Base-by-base conservation (phyloP, 208 protist genomes). In the Pavlovales sp. region DNA sequence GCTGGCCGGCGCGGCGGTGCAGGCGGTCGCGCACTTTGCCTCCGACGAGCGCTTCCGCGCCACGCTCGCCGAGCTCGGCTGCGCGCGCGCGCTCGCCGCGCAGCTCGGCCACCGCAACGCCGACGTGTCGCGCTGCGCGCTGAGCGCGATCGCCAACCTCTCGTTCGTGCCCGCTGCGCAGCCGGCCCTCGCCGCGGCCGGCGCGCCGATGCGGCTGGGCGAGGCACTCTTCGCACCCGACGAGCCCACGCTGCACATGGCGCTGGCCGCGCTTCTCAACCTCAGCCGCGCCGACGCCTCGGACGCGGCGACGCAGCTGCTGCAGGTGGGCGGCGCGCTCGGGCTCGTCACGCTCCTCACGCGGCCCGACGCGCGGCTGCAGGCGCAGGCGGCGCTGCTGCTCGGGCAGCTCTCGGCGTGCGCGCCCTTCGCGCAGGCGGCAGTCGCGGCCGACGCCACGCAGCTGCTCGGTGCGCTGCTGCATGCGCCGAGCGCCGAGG, bases 11-110 rank as follows among this genome's bases (percentile, higher is more conserved):
- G 37, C 39, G 37, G 79, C 79, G n/a, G 79, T 84, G 42, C 79
- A 84, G 44, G 79, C 79, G 20, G 41, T 84, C n/a, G 79, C 79
- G 38, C 79, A 84, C 26, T 84, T 84, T n/a, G 79, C 79, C 0
- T 10, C 42, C 42, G 79, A 84, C 79, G 79, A 84, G 79, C 79
- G 79, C 79, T 84, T 71, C 79, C 79, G 79, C 8, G 11, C 7
- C 22, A 32, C 28, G 42, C 79, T 67, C 26, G 32, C 44, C 36
- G 79, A 67, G n/a, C 37, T 40, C 10, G 42, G 42, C 79, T 40
- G 30, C 40, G 8, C 11, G 22, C 32, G 11, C n/a, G 37, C 79
- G 10, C 79, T 84, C 42, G 32, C 42, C 79, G 32, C 20, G n/a
- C 44, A 47, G 32, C 79, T 84, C 41, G 4, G 30, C 10, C 41